Percentiles rank a stretch among this genome's conserved stretches.
These are phyloP conservation scores for Anisodus acutangulus DNA, from an alignment of 257 asterid genomes.

Conservation along the genomic window DNA sequence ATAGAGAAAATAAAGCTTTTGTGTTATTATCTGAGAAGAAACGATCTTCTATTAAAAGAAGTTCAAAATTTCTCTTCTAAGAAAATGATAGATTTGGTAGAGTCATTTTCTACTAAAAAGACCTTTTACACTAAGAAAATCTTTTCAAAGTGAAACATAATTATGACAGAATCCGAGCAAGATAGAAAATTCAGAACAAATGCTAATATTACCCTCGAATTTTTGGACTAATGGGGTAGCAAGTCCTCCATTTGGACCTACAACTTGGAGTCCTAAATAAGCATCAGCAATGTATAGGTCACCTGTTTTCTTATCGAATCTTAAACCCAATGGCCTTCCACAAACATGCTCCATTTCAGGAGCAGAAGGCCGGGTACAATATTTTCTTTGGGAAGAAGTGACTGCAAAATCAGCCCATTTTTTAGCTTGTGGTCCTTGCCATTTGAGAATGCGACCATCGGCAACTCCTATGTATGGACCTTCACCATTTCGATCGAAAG, in stretches of 20 bases:
- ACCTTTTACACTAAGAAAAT: no score
- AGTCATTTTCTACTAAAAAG: no score
- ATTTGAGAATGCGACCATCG: constrained; percentile 40
- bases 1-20: no score
- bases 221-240: constrained; percentile 60
- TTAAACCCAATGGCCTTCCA: constrained; percentile 71
- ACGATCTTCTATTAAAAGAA: no score
- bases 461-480: constrained; percentile 41
- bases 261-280: constrained; percentile 64
- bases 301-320: constrained; percentile 58
- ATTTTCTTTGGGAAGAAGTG: constrained; percentile 43
- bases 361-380: constrained; percentile 55
- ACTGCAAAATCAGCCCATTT: constrained; percentile 35
- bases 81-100: no score
- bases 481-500: constrained; percentile 26
- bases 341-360: constrained; percentile 65
- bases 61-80: no score
- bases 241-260: constrained; percentile 66
- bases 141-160: no score
- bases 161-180: no score
- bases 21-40: no score
- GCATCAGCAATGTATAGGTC: constrained; percentile 75
- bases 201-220: constrained; percentile 41
- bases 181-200: no score
- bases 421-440: constrained; percentile 3